Percentiles rank a stretch among this genome's conserved stretches.
These are phyloP conservation scores for Dalbergia oliveri DNA, from an alignment of 306 rosid genomes.

Conservation along the genomic window DNA sequence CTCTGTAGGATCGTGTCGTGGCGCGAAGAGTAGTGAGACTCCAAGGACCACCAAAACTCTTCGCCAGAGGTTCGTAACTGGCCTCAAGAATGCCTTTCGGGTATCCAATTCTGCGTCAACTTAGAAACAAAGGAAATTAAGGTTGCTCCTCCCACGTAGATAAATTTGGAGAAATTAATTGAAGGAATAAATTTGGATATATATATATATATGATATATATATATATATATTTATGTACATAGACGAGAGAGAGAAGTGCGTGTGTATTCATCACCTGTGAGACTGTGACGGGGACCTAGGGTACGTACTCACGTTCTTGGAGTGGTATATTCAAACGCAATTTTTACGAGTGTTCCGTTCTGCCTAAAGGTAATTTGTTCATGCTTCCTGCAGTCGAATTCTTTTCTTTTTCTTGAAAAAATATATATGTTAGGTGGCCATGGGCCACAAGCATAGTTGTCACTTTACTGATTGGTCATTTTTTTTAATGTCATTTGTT, in stretches of 20 bases:
- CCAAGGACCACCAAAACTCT: constrained; percentile 48
- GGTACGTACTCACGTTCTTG: not conserved
- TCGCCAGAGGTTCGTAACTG: constrained; percentile 59
- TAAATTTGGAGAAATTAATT: not conserved
- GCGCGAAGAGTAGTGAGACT: not conserved
- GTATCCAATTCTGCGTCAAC: constrained; percentile 41
- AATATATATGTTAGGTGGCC: no score
- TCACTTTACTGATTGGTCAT: no score
- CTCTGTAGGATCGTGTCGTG: constrained; percentile 3
- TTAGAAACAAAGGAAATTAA: not conserved
- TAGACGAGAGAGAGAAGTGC: not conserved
- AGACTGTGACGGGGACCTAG: not conserved
- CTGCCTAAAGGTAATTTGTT: no score
- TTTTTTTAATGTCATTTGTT: not conserved
- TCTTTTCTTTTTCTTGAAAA: no score
- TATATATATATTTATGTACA: not conserved
- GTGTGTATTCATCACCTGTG: no score
- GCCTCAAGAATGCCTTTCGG: constrained; percentile 68
- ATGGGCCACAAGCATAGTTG: no score
- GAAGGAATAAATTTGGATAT: no score
- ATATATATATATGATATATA: no score
- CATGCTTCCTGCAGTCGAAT: no score
- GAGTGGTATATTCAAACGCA: constrained; percentile 8
- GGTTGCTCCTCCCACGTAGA: no score
- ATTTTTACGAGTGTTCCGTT: not conserved